Base-by-base conservation (phyloP, 257 asterid species). In the Ajuga chamaepitys region DNA sequence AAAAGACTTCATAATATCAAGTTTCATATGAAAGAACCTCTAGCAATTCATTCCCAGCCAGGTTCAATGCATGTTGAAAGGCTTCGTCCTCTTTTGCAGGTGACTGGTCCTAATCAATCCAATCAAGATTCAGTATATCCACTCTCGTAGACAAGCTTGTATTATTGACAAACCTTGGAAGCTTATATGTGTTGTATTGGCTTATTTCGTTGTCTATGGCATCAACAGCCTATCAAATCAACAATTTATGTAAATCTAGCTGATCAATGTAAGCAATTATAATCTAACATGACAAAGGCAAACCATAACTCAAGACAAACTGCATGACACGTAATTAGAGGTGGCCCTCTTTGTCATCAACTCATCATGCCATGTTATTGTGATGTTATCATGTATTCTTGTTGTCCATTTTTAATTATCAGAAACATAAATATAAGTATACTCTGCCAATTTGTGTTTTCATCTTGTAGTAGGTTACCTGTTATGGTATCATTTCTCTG, bases 141-240 rank as follows among this genome's bases (percentile, higher is more conserved):
- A 68, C 73, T 34, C 73, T 57, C 32, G 73, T 45, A 30, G 73
- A 20, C 57, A 68, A 68, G 66, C 73, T 58, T 13, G 73, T 45
- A 68, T 57, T 68, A 58, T 68, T 68, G 41, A 45, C 21, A 68
- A 30, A 68, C 66, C 73, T 25, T 10, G 73, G 73, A 20, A 45
- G 66, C 73, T 45, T 55, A 45, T 41, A 11, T 26, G 59, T 68
- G 50, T 68, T 45, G 41, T 68, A 68, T 32, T 68, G 73, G 58
- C 58, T 68, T 59, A 68, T 46, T 57, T 66, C 73, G 34, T 68
- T 68, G 50, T 68, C 73, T 32, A 68, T 4, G 9, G 66, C 73
- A 58, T 68, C 73, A 45, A 68, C 60, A 68, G 60, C 73, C 66
- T 68, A 22, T 41, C n/a, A 13, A 57, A 3, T 40, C 59, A 34